phyloP scores from a whole-genome alignment of 129 eudicot species.

The Mikania micrantha region DNA sequence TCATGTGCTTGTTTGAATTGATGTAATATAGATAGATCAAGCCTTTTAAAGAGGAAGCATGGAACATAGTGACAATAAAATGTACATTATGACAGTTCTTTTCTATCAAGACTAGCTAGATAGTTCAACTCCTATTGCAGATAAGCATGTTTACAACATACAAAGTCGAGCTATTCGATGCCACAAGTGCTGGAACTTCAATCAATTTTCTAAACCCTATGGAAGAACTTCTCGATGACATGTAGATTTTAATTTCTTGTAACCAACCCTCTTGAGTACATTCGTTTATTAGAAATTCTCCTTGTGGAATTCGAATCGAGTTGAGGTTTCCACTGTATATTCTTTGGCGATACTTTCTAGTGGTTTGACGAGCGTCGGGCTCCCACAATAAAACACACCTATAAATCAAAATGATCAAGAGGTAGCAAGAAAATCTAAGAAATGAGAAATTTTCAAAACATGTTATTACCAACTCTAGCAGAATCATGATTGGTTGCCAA shows the following conservation, averaged over 20 bases:
- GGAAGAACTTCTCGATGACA: conserved; percentile 10
- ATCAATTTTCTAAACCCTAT: conserved; percentile 20
- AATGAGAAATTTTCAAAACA: not conserved
- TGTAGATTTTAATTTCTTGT: not conserved
- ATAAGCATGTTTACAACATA: no score
- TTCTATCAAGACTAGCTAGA: conserved; percentile 14
- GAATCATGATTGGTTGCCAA: conserved; percentile 49
- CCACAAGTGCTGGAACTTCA: conserved; percentile 18
- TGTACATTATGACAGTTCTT: conserved; percentile 10
- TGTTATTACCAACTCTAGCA: conserved; percentile 49
- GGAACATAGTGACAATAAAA: not conserved
- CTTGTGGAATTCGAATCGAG: conserved; percentile 86
- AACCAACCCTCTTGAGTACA: conserved; percentile 2
- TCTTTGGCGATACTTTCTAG: conserved; percentile 64
- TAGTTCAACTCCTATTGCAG: conserved; percentile 3
- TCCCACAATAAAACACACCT: conserved; percentile 98
- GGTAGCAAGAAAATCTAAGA: not conserved
- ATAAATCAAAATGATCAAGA: conserved; percentile 7
- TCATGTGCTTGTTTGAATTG: not conserved
- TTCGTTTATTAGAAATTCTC: conserved; percentile 59
- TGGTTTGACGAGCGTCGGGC: conserved; percentile 45
- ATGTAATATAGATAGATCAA: not conserved
- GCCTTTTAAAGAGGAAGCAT: not conserved
- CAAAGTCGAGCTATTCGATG: conserved; percentile 6
- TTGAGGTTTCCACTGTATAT: conserved; percentile 44